Base-by-base conservation (phyloP, 2,329 filamentous ascomycete species). In the Chrysoporthe deuterocubensis region DNA sequence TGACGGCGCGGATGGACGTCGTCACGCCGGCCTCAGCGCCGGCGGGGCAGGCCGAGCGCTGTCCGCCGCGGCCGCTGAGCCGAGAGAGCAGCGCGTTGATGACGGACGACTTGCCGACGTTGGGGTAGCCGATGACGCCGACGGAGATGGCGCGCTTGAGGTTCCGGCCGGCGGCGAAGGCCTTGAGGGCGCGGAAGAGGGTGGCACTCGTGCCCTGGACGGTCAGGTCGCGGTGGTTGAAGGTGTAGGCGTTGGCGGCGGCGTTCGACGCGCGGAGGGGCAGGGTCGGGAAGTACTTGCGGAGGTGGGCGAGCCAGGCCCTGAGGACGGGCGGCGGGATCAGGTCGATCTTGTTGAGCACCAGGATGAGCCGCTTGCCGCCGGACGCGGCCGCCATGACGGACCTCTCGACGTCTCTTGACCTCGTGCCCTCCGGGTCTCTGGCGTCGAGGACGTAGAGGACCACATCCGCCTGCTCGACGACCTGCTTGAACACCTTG, bases 311-410 rank as follows among this genome's bases (percentile, higher is more conserved):
- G 72, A 97, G 88, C 94, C 94, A 97, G 74, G 86, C 89, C 77
- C 92, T 93, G 57, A 97, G 88, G 14, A 95, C 91, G 59, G 89
- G 85, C 32, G 92, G 89, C 2, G 94, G 94, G 58, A 97, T 87
- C 67, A 97, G 86, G 78, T 97, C 94, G 77, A 97, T 94, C 87
- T 97, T 97, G 89, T 97, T 97, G 73, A 97, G 84, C 67, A 97
- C 88, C 68, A 97, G 88, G 69, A 97, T 97, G 68, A 97, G 85
- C 64, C 94, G 88, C 84, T 97, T 97, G 72, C 90, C 90, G 66
- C 92, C 92, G 40, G 86, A 87, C 16, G 93, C 92, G 11, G 93
- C 91, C n/a, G 93, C 91, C 91, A 96, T 94, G 78, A 97, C 89
- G 80, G 92, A 90, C 70, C 93, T 90, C 84, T 97, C 94, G 57